Percentiles rank a stretch among this genome's conserved stretches.
These are phyloP conservation scores for Kappamyces sp. DNA, from an alignment of 192 early-diverging fungal genomes.

Conservation along the genomic window DNA sequence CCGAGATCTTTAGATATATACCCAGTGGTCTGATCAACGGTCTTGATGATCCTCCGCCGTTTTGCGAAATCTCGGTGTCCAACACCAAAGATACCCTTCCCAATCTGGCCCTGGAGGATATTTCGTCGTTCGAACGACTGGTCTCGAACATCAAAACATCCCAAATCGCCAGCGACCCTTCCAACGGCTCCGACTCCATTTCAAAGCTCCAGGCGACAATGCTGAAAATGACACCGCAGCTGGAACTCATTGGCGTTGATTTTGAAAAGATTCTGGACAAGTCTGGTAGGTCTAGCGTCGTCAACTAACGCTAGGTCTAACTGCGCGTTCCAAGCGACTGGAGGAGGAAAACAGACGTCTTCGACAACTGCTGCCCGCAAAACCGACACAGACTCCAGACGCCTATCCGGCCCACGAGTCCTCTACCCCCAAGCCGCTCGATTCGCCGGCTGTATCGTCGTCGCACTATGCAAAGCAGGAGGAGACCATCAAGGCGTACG, in stretches of 20 bases:
- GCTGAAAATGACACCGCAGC: conserved; percentile 37
- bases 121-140: conserved; percentile 36
- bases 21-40: conserved; percentile 33
- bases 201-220: conserved; percentile 43
- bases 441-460: background rate
- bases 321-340: conserved; percentile 22
- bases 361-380: conserved; percentile 19
- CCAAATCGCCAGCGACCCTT: conserved; percentile 6
- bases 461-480: conserved; percentile 11
- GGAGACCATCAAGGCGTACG: conserved; percentile 33
- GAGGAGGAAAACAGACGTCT: conserved; percentile 40
- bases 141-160: conserved; percentile 28
- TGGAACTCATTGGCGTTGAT: conserved; percentile 31
- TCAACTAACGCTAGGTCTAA: conserved; percentile 5
- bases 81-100: conserved; percentile 36
- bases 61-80: conserved; percentile 32
- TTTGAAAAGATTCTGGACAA: conserved; percentile 35
- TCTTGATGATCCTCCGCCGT: conserved; percentile 35
- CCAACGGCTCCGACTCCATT: conserved; percentile 22
- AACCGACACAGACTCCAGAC: conserved; percentile 7
- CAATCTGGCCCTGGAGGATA: conserved; percentile 26
- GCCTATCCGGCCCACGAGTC: conserved; percentile 12
- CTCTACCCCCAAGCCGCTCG: conserved; percentile 15
- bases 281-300: conserved; percentile 19
- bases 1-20: conserved; percentile 38